These are phyloP conservation scores for Ogataea chonburiensis DNA, from an alignment of 805 yeast genomes.

Conservation along the genomic window DNA sequence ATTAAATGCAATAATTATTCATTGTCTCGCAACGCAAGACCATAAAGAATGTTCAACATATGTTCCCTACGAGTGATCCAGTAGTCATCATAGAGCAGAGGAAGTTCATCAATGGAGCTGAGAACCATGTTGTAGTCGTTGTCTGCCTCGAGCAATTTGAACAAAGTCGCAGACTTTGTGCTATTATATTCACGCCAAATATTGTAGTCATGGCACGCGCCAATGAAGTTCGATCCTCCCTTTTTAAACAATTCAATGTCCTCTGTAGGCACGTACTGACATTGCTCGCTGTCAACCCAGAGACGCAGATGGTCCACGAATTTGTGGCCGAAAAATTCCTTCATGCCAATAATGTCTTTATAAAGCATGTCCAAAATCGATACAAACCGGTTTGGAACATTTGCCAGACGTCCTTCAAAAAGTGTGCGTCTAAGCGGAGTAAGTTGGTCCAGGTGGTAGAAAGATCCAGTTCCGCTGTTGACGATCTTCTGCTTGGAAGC, in stretches of 20 bases:
- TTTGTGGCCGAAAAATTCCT: constrained; percentile 29
- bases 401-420: constrained; percentile 33
- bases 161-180: constrained; percentile 31
- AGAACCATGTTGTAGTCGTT: constrained; percentile 16
- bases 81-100: constrained; percentile 27
- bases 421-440: constrained; percentile 29
- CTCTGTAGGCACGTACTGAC: constrained; percentile 41
- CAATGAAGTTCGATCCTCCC: constrained; percentile 38
- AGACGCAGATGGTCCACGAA: constrained; percentile 38
- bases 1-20: constrained; percentile 1
- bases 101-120: constrained; percentile 26
- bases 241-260: constrained; percentile 36
- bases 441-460: constrained; percentile 29
- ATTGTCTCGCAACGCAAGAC: constrained; percentile 16
- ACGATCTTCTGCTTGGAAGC: constrained; percentile 27
- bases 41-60: constrained; percentile 19
- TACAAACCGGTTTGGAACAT: constrained; percentile 27
- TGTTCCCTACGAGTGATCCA: constrained; percentile 25
- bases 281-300: constrained; percentile 38
- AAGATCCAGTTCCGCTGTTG: constrained; percentile 38
- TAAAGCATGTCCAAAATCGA: constrained; percentile 25
- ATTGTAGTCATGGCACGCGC: constrained; percentile 40
- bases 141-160: constrained; percentile 25
- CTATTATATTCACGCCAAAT: constrained; percentile 41
- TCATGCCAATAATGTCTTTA: constrained; percentile 25